phyloP scores from a whole-genome alignment of 2,329 filamentous ascomycete species.

The Aureobasidium sp. region DNA sequence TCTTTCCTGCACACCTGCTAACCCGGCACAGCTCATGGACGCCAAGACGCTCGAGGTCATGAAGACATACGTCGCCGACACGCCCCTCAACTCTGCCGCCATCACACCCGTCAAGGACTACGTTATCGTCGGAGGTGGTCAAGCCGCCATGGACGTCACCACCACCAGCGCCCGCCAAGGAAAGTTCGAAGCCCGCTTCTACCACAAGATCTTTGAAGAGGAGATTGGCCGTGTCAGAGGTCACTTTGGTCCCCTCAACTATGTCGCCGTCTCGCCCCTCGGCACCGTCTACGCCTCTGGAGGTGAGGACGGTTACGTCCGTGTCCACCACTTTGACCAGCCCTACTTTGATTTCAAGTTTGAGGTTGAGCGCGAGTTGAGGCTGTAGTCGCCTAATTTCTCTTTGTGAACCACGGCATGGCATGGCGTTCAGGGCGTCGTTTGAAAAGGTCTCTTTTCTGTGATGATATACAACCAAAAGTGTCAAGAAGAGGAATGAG shows the following conservation, averaged over 20 bases:
- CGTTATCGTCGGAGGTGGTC: conserved; percentile 94
- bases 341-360: conserved; percentile 98
- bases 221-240: conserved; percentile 95
- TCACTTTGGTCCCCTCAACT: conserved; percentile 96
- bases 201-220: conserved; percentile 99
- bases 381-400: conserved; percentile 16
- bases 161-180: conserved; percentile 89
- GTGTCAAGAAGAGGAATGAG: background rate
- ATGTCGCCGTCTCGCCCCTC: conserved; percentile 84
- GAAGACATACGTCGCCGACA: conserved; percentile 89
- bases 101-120: conserved; percentile 96
- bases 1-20: background rate
- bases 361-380: conserved; percentile 84
- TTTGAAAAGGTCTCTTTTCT: background rate
- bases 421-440: conserved; percentile 13
- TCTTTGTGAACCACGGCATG: conserved; percentile 22
- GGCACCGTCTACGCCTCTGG: conserved; percentile 91
- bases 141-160: conserved; percentile 98
- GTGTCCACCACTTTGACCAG: conserved; percentile 98
- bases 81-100: conserved; percentile 88
- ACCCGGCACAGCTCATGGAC: conserved; percentile 59
- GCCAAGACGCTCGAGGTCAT: conserved; percentile 81
- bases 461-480: conserved; percentile 5
- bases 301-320: conserved; percentile 97
- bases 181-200: conserved; percentile 99